Percentiles rank a stretch among this genome's conserved stretches.
phyloP scores from a whole-genome alignment of 176 grass and related monocot genomes.

The Metroxylon sagu region DNA sequence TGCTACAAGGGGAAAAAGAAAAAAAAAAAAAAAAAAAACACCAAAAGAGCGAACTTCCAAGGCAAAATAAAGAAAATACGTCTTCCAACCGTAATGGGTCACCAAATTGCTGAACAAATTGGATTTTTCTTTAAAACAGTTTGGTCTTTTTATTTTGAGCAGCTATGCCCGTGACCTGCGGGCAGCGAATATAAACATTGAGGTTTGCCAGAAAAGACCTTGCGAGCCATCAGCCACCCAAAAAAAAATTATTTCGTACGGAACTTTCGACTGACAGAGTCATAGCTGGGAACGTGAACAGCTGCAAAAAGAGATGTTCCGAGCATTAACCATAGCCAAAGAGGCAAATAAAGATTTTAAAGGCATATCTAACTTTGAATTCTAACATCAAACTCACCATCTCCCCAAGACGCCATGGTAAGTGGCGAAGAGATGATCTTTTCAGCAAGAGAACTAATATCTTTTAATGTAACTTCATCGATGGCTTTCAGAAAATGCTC shows the following conservation, averaged over 20 bases:
- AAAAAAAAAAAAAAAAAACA: too few species aligned
- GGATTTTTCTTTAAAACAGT: conserved; percentile 11
- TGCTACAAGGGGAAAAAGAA: too few species aligned
- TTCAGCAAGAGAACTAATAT: conserved; percentile 61
- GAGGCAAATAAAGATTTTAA: background rate
- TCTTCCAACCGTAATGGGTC: background rate
- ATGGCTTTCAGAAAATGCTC: conserved; percentile 68
- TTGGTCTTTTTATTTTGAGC: conserved; percentile 17
- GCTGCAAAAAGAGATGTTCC: conserved; percentile 37
- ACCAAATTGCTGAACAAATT: conserved; percentile 8
- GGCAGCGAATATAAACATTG: conserved; percentile 27
- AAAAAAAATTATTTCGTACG: conserved; percentile 42
- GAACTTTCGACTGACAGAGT: conserved; percentile 81
- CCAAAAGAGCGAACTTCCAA: too few species aligned
- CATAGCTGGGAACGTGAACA: conserved; percentile 69
- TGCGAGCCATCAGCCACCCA: background rate
- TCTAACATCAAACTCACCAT: conserved; percentile 38
- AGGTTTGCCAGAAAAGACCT: conserved; percentile 17
- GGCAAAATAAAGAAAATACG: too few species aligned
- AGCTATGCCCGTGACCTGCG: conserved; percentile 8
- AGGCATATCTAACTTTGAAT: background rate
- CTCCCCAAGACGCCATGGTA: conserved; percentile 86
- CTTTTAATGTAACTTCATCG: conserved; percentile 69
- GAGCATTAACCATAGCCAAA: background rate
- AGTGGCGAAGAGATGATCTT: conserved; percentile 73